A percentile compares a stretch with the other conserved stretches of the same genome.
Evolutionary conservation across 345 rosid species (phyloP).

Genomic region (rapeseed (Brassica napus)): DNA sequence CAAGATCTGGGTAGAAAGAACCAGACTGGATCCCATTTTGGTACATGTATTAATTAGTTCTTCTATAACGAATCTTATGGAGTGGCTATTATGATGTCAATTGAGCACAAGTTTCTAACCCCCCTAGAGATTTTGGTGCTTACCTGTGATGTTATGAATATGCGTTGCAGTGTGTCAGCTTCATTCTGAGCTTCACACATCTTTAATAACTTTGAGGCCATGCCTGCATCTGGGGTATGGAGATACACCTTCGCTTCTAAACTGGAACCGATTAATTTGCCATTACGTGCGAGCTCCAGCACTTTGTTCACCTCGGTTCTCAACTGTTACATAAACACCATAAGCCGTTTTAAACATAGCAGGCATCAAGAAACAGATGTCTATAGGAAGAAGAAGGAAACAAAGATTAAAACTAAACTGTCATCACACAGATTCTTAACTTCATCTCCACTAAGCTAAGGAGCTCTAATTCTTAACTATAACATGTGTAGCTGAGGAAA

Average conservation of each 20-base stretch:
- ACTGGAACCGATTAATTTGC: conserved; percentile 88
- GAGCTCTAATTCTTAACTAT: not conserved
- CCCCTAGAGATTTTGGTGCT: conserved; percentile 6
- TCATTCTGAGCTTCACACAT: conserved; percentile 62
- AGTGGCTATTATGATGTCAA: conserved; percentile 7
- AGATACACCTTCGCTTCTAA: conserved; percentile 87
- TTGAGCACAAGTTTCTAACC: not conserved
- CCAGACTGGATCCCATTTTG: not conserved
- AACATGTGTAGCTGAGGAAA: not conserved
- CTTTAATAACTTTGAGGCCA: conserved; percentile 55
- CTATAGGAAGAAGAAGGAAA: conserved; percentile 7
- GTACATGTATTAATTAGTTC: not conserved
- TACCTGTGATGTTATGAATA: conserved; percentile 93
- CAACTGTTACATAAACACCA: conserved; percentile 51
- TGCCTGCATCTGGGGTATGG: conserved; percentile 52
- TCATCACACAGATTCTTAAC: not conserved
- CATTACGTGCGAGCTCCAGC: conserved; percentile 79
- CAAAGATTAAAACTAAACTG: not conserved
- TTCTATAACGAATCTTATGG: not conserved
- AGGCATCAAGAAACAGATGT: not conserved
- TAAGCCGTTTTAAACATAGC: conserved; percentile 1
- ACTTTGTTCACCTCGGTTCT: conserved; percentile 95
- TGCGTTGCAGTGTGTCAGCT: conserved; percentile 68
- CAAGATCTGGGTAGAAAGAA: conserved; percentile 1
- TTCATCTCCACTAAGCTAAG: conserved; percentile 9